These are phyloP conservation scores for Ephemerocybe angulata DNA, from an alignment of 768 basidiomycete species.

Conservation along the genomic window DNA sequence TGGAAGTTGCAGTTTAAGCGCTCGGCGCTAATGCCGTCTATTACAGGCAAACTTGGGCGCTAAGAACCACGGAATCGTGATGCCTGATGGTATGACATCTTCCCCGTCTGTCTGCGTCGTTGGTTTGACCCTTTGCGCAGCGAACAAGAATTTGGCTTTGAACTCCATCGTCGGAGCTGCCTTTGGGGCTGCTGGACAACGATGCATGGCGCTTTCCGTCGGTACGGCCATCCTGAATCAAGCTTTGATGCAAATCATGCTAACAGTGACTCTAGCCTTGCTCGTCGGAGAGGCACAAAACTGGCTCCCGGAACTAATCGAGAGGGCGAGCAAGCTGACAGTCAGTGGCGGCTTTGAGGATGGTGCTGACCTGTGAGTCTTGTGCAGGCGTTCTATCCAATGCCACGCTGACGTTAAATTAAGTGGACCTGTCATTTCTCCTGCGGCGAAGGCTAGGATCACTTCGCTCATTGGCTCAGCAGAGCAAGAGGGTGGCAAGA, in stretches of 20 bases:
- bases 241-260: background rate
- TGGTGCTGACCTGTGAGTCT: slow-evolving; percentile 69
- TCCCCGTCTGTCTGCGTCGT: background rate
- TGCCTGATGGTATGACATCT: slow-evolving; percentile 76
- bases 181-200: slow-evolving; percentile 95
- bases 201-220: slow-evolving; percentile 96
- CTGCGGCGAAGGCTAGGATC: slow-evolving; percentile 76
- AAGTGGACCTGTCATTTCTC: slow-evolving; percentile 80
- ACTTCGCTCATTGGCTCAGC: slow-evolving; percentile 70
- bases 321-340: slow-evolving; percentile 74
- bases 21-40: background rate
- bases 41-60: slow-evolving; percentile 71
- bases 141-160: slow-evolving; percentile 87
- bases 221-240: slow-evolving; percentile 42
- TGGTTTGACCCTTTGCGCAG: slow-evolving; percentile 32
- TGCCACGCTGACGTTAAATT: slow-evolving; percentile 2
- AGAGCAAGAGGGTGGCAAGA: slow-evolving; percentile 76
- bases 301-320: slow-evolving; percentile 85
- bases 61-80: slow-evolving; percentile 91
- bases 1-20: background rate
- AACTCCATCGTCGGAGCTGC: slow-evolving; percentile 94
- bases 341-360: slow-evolving; percentile 90
- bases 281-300: slow-evolving; percentile 75
- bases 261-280: slow-evolving; percentile 46
- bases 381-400: background rate